Conservation (phyloP, 75 land plant species). For the Selaginella tamariscina region DNA sequence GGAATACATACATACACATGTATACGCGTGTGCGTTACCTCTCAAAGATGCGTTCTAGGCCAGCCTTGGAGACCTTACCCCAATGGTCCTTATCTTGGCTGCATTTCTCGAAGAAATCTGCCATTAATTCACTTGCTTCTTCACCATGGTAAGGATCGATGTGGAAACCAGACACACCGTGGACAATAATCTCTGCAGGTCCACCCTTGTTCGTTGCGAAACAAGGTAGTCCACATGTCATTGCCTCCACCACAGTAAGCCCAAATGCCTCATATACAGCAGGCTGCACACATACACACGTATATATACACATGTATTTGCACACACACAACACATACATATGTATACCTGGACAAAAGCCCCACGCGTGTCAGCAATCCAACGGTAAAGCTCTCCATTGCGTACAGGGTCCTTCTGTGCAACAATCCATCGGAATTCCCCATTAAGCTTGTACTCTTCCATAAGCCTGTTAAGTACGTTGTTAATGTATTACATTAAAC, state of each 20-base stretch:
- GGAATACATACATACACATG: too few relatives aligned
- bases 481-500: too few relatives aligned
- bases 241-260: slow-evolving; percentile 93
- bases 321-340: too few relatives aligned
- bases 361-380: slow-evolving; percentile 78
- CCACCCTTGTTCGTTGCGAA: slow-evolving; percentile 94
- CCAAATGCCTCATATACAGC: slow-evolving; percentile 97
- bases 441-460: slow-evolving; percentile 48
- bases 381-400: slow-evolving; percentile 85
- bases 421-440: slow-evolving; percentile 73
- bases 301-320: too few relatives aligned
- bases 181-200: slow-evolving; percentile 83
- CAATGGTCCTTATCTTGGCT: slow-evolving; percentile 42
- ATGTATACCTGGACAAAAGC: slow-evolving; percentile 70
- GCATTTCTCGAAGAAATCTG: slow-evolving; percentile 73
- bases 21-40: too few relatives aligned
- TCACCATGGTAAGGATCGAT: slow-evolving; percentile 75
- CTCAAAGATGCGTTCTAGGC: slow-evolving; percentile 64
- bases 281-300: slow-evolving; percentile 55
- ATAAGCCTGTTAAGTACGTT: too few relatives aligned
- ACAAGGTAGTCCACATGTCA: slow-evolving; percentile 93
- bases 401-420: slow-evolving; percentile 64
- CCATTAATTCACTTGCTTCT: slow-evolving; percentile 51
- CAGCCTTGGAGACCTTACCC: slow-evolving; percentile 55
- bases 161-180: slow-evolving; percentile 87